Evolutionary conservation across 192 early-diverging fungal genomes (phyloP), one percentile per base, ranked within the genome.

Genomic region (Rhizoclosmatium globosum): DNA sequence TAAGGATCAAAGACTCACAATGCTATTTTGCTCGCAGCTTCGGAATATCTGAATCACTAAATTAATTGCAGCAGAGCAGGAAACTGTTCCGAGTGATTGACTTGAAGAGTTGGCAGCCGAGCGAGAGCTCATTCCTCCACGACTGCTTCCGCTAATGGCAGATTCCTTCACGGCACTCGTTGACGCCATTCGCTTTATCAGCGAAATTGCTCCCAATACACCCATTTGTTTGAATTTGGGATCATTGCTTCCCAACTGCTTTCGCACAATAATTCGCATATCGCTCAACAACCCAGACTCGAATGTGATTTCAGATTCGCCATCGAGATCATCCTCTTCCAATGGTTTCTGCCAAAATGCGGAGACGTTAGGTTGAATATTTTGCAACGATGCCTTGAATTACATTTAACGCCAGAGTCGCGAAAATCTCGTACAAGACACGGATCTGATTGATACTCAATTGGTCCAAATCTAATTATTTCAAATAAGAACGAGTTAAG

Each of bases 151-250:
- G 2, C 13, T 11, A 48, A n/a, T 46, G 15, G 53, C 4, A 31
- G 21, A 45, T 31, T 21, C 47, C 41, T 43, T 9, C 31, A 31
- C 31, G 31, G 31, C 31, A 61, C 46, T 42, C 4, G 17, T 41
- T 17, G 48, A 15, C 6, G 57, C 77, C 38, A 78, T 43, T 3
- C 68, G n/a, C 42, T 78, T 68, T 23, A 78, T 78, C 11, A 78
- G 41, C 43, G 68, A 15, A 68, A 78, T 43, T 3, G 77, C 66
- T 39, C 77, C 77, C 17, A 78, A 45, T 2, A 78, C 77, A 11
- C 77, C 77, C 66, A 78, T 78, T 47, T 78, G 77, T 56, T 78
- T 78, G 65, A 70, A 78, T 41, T 78, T 78, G 0, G 44, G 77
- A n/a, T 78, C 77, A 41, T 58, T 53, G n/a, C 64, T 67, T 31